Evolutionary conservation across 352 stramenopile species (phyloP), one percentile per base, ranked within the genome.

Genomic region (Poterioochromonas sp.): DNA sequence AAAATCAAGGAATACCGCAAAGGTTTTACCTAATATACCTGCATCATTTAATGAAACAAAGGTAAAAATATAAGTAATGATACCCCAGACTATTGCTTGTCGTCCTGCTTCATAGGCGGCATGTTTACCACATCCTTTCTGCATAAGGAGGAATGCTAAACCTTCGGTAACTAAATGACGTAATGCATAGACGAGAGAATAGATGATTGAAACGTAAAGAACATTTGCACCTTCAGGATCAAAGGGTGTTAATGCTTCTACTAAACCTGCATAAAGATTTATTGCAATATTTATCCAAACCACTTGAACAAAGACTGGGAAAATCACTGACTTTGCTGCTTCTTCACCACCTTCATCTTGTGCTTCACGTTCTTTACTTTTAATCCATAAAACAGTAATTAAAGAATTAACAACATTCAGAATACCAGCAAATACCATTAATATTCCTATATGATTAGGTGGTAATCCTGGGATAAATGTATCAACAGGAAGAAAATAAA

Each of bases 291-390:
- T 58, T 51, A 53, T 12, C 65, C 65, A 74, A 11, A 74, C 11
- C 0, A 74, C 41, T 20, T 39, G 1, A 11, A 54, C 41, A 54
- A 74, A 74, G 1, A 74, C 65, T 37, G 65, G 65, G 41, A 74
- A 74, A 54, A 74, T 74, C 8, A 74, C 65, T 58, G 65, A 74
- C 29, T 74, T 74, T 11, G n/a, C 65, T 35, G 65, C 65, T 26
- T 74, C 39, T 11, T 54, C 41, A 1, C 40, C 40, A 44, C 65
- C 65, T 35, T 68, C 58, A 29, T 12, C 2, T 37, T 74, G 39
- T 8, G 65, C 65, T 40, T 15, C 65, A 26, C 11, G 15, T n/a
- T 74, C 41, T 58, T 74, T 8, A 18, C 65, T 74, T 18, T 74
- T 51, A 20, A 74, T 74, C 65, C 65, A 74, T 11, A n/a, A 8